Evolutionary conservation across 169 alveolate species (phyloP).

Genomic region (Eimeria necatrix): DNA sequence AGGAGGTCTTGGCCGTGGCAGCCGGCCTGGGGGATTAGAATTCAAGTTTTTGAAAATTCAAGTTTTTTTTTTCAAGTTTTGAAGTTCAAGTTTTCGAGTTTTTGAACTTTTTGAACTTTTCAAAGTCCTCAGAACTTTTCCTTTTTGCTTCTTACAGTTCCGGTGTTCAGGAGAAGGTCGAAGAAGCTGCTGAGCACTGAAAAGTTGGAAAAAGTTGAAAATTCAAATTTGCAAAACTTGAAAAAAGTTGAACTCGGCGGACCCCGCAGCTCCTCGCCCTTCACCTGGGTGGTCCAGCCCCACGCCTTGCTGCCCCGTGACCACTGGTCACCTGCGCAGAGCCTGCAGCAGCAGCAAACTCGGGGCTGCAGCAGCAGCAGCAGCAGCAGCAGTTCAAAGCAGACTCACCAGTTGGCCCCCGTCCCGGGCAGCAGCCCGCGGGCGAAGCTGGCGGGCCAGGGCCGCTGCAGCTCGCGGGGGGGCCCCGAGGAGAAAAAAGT

Average conservation of each 20-base stretch:
- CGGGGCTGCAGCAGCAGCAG: not conserved
- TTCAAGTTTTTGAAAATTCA: not conserved
- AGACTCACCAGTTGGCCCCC: slow-evolving; percentile 2
- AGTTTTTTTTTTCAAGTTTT: not conserved
- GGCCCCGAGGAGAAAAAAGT: not conserved
- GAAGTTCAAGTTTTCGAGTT: not conserved
- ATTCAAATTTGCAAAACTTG: not conserved
- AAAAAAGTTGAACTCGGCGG: not conserved
- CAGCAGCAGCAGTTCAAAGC: not conserved
- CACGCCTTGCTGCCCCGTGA: not conserved
- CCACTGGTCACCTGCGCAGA: not conserved
- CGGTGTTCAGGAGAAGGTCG: not conserved
- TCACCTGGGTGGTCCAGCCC: not conserved
- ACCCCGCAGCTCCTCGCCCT: not conserved
- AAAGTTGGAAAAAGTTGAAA: not conserved
- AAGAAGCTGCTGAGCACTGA: not conserved
- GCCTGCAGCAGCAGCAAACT: not conserved
- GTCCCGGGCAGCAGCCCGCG: not conserved
- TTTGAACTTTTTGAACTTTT: too few relatives aligned
- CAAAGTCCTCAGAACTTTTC: not conserved
- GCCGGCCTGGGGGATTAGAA: too few relatives aligned
- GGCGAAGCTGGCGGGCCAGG: not conserved
- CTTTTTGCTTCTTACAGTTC: not conserved
- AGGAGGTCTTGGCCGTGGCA: too few relatives aligned
- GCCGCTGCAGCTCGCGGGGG: not conserved